Evolutionary conservation across 805 yeast genomes (phyloP).

Genomic region (Yarrowia deformans): DNA sequence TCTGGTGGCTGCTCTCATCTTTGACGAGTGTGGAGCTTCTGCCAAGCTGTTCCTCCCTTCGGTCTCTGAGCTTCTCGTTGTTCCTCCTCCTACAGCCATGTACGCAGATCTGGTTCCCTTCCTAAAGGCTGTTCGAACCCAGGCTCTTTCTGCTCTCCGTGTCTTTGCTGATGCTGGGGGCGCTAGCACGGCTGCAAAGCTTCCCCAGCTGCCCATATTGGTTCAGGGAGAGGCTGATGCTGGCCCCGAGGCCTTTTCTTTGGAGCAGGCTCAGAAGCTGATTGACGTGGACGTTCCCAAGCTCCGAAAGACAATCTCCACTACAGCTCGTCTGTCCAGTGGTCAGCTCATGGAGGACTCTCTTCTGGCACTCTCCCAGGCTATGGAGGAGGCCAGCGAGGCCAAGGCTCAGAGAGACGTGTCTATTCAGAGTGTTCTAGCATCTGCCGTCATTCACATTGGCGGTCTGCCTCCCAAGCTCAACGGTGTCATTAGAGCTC

Average conservation of each 20-base stretch:
- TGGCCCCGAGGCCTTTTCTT: conserved; percentile 89
- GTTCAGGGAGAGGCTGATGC: conserved; percentile 95
- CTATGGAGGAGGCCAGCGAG: conserved; percentile 71
- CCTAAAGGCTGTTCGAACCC: conserved; percentile 81
- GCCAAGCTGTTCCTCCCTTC: conserved; percentile 10
- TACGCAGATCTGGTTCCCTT: conserved; percentile 88
- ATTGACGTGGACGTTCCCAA: conserved; percentile 70
- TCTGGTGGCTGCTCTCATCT: conserved; percentile 67
- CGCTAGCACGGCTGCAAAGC: conserved; percentile 63
- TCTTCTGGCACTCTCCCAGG: conserved; percentile 66
- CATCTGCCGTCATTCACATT: conserved; percentile 72
- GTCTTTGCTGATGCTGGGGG: conserved; percentile 81
- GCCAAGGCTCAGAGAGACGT: conserved; percentile 56
- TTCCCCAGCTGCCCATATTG: conserved; percentile 85
- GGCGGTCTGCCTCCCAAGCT: conserved; percentile 76
- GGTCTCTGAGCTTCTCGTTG: neutral
- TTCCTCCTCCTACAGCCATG: conserved; percentile 50
- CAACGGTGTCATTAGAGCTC: conserved; percentile 83
- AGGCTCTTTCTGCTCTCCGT: conserved; percentile 81
- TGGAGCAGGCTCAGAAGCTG: conserved; percentile 77
- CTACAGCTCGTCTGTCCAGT: conserved; percentile 73
- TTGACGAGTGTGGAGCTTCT: conserved; percentile 64
- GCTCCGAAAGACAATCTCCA: conserved; percentile 65
- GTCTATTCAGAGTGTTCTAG: conserved; percentile 74
- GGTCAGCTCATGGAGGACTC: conserved; percentile 81